These are phyloP conservation scores for Calonectria henricotiae DNA, from an alignment of 2,329 filamentous ascomycete species.

Conservation along the genomic window DNA sequence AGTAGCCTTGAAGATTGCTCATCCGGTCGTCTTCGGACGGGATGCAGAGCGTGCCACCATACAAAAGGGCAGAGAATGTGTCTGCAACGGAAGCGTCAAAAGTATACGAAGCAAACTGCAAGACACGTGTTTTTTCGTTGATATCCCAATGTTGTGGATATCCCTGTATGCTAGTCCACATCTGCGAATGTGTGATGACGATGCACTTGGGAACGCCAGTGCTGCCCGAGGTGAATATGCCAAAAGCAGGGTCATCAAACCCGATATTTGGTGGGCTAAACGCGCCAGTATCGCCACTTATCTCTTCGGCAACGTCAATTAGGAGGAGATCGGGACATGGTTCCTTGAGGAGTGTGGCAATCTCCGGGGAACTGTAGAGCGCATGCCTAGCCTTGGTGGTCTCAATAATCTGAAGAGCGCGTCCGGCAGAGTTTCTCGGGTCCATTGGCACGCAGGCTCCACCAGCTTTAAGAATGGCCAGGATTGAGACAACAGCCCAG, in stretches of 20 bases:
- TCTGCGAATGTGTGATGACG: slow-evolving; percentile 3
- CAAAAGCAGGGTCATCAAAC: background rate
- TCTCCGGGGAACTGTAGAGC: background rate
- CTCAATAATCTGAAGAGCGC: background rate
- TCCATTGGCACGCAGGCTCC: background rate
- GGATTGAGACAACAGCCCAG: background rate
- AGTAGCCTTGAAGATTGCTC: background rate
- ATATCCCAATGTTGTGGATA: background rate
- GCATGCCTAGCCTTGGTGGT: background rate
- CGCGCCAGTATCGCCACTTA: background rate
- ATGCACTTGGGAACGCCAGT: slow-evolving; percentile 7
- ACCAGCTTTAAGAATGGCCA: background rate
- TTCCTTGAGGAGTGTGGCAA: background rate
- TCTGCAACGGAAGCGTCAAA: background rate
- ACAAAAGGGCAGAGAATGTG: background rate
- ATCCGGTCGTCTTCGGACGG: background rate
- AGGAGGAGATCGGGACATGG: background rate
- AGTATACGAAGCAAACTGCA: background rate
- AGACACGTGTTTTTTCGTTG: background rate
- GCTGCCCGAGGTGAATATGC: background rate
- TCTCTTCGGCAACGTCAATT: background rate
- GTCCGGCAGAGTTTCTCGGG: background rate
- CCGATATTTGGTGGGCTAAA: background rate
- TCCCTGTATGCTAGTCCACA: background rate
- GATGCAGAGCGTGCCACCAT: background rate